phyloP scores from a whole-genome alignment of 768 basidiomycete species.

The Pulveroboletus ravenelii region DNA sequence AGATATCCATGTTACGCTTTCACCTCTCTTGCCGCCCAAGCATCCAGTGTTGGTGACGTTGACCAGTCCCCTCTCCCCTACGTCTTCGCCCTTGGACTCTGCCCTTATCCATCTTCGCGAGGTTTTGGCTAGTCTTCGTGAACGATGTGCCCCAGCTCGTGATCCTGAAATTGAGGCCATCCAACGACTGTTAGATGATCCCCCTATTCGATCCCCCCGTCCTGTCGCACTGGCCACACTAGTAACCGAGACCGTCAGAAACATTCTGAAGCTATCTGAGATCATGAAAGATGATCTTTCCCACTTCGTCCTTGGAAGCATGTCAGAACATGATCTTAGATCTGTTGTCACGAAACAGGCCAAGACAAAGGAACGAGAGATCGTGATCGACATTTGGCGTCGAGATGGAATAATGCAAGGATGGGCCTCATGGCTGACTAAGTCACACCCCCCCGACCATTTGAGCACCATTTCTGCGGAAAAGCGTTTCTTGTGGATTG shows the following conservation, averaged over 20 bases:
- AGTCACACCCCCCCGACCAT: slow-evolving; percentile 1
- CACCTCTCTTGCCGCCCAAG: slow-evolving; percentile 52
- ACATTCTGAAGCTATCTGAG: slow-evolving; percentile 49
- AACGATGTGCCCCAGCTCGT: slow-evolving; percentile 65
- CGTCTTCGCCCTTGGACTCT: slow-evolving; percentile 61
- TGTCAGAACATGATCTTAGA: slow-evolving; percentile 59
- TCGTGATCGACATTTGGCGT: slow-evolving; percentile 51
- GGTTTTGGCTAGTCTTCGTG: slow-evolving; percentile 44
- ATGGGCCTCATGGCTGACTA: slow-evolving; percentile 26
- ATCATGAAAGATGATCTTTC: slow-evolving; percentile 69
- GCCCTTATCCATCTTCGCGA: slow-evolving; percentile 52
- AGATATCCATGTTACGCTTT: slow-evolving; percentile 48
- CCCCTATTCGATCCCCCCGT: slow-evolving; percentile 21
- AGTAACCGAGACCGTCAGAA: slow-evolving; percentile 44
- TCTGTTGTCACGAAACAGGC: slow-evolving; percentile 50
- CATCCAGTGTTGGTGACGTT: slow-evolving; percentile 50
- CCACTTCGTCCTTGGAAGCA: slow-evolving; percentile 56
- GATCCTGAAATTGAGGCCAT: slow-evolving; percentile 51
- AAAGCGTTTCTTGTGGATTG: slow-evolving; percentile 39
- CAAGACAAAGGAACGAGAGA: slow-evolving; percentile 46
- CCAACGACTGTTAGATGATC: slow-evolving; percentile 32
- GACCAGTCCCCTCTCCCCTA: slow-evolving; percentile 59
- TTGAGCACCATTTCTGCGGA: slow-evolving; percentile 12
- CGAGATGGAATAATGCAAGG: slow-evolving; percentile 19
- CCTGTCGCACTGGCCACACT: slow-evolving; percentile 39